Base-by-base conservation (phyloP, 2,329 filamentous ascomycete genomes). In the Trichoderma sp. region DNA sequence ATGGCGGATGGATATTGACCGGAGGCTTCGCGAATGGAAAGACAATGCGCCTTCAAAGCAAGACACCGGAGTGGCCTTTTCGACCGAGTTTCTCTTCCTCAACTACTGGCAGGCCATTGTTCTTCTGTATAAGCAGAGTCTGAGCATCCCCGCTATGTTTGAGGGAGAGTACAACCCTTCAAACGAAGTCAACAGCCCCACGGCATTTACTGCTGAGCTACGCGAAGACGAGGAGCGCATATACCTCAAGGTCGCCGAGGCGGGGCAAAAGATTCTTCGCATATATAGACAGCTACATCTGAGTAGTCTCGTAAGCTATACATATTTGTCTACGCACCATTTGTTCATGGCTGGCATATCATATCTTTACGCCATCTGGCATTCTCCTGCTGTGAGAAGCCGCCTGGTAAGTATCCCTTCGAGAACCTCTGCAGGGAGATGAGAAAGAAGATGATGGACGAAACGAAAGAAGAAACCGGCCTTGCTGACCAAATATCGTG, bases 31-130 rank as follows among this genome's bases (percentile, higher is more conserved):
- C 75, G 90, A 95, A 75, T 98, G 95, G 96, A 96, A 95, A 80
- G 90, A 91, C 32, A 90, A 90, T 6, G 92, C 94, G 1, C 96
- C 95, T 0, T 91, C 88, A 0, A 91, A 92, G 73, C 82, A 88
- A 26, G 90, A 96, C 71, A 97, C 93, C 0, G 95, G 95, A 1
- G 96, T 98, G 3, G 90, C 90, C 4, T 98, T 98, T 79, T 94
- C 93, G 0, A 90, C 93, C 1, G 92, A 97, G 70, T 97, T 98
- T 77, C 83, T 98, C 5, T 94, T 98, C 77, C 86, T 98, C 73
- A 98, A 98, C 80, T 98, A 98, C 81, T 98, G 95, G 95, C 95
- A 98, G 80, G 94, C 94, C 4, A 91, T 98, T 73, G 97, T 98
- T 75, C 94, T 98, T 91, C 88, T 98, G 23, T 98, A 98, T 80